A percentile compares a stretch with the other conserved stretches of the same genome.
These are phyloP conservation scores for Cercophora newfieldiana DNA, from an alignment of 495 filamentous ascomycete genomes.

Conservation along the genomic window DNA sequence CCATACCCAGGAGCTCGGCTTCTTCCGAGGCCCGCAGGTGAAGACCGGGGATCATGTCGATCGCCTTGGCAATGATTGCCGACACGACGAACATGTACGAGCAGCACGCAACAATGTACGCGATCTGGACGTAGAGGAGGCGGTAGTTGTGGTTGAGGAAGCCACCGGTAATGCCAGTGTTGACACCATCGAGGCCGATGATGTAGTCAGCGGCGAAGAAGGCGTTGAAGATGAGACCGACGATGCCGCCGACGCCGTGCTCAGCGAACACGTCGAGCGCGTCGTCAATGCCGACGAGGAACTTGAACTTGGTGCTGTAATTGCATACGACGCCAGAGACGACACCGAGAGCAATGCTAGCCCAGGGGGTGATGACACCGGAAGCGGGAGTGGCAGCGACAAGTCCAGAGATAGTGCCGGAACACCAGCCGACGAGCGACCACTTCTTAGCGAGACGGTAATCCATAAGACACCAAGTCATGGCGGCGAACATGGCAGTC, in stretches of 20 bases:
- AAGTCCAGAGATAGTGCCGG: conserved; percentile 84
- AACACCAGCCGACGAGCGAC: conserved; percentile 99
- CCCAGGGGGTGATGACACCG: conserved; percentile 88
- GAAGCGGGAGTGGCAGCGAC: conserved; percentile 91
- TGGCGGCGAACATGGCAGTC: conserved; percentile 82
- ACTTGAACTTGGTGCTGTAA: conserved; percentile 96
- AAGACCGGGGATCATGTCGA: conserved; percentile 87
- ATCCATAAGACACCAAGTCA: conserved; percentile 91
- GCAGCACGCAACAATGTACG: conserved; percentile 76
- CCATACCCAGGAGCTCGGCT: conserved; percentile 97
- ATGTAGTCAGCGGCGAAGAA: conserved; percentile 87
- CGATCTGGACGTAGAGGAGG: conserved; percentile 89
- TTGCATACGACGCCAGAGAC: conserved; percentile 86
- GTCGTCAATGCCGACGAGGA: conserved; percentile 92
- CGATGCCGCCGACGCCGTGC: conserved; percentile 91
- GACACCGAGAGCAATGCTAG: conserved; percentile 79
- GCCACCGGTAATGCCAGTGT: conserved; percentile 73
- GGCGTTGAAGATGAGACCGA: conserved; percentile 90
- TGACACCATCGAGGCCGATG: conserved; percentile 91
- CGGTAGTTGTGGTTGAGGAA: conserved; percentile 87
- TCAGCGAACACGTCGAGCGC: conserved; percentile 98
- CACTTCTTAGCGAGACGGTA: conserved; percentile 94
- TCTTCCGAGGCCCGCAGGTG: conserved; percentile 90
- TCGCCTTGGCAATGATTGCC: conserved; percentile 74
- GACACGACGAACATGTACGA: conserved; percentile 84